Percentiles rank a stretch among this genome's conserved stretches.
Evolutionary conservation across 306 rosid species (phyloP).

Genomic region (Carpinus fangiana): DNA sequence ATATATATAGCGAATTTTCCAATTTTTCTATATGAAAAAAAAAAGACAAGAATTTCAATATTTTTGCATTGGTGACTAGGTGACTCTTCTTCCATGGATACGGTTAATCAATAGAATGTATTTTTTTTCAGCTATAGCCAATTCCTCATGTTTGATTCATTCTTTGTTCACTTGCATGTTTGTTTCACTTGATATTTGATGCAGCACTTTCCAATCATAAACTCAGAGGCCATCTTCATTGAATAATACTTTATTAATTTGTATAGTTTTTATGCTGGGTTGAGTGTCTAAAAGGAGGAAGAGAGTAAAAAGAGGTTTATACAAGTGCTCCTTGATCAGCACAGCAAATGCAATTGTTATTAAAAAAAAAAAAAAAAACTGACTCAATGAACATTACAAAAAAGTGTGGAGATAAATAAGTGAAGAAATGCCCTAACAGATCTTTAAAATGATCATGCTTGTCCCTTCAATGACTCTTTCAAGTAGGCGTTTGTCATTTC

Average conservation of each 20-base stretch:
- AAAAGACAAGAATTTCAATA: neutral
- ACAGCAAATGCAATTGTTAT: neutral
- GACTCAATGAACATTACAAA: slow-evolving; percentile 1
- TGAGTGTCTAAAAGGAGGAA: neutral
- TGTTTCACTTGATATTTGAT: neutral
- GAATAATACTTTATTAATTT: neutral
- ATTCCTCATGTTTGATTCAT: neutral
- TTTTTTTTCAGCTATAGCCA: neutral
- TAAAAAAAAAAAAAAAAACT: neutral
- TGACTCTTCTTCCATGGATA: neutral
- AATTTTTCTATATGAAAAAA: slow-evolving; percentile 18
- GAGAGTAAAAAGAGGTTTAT: neutral
- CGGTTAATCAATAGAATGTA: neutral
- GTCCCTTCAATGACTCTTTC: slow-evolving; percentile 14
- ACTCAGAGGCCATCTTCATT: neutral
- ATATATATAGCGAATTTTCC: slow-evolving; percentile 17
- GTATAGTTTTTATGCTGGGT: neutral
- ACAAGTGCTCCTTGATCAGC: neutral
- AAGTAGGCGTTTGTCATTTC: slow-evolving; percentile 25
- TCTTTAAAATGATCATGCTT: slow-evolving; percentile 16
- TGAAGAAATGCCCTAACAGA: neutral
- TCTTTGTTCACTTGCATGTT: neutral
- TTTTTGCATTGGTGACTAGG: slow-evolving; percentile 1
- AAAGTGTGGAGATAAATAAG: neutral
- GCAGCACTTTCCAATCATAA: neutral